Percentiles rank a stretch among this genome's conserved stretches.
phyloP scores from a whole-genome alignment of 805 yeast genomes.

The Hanseniaspora opuntiae region DNA sequence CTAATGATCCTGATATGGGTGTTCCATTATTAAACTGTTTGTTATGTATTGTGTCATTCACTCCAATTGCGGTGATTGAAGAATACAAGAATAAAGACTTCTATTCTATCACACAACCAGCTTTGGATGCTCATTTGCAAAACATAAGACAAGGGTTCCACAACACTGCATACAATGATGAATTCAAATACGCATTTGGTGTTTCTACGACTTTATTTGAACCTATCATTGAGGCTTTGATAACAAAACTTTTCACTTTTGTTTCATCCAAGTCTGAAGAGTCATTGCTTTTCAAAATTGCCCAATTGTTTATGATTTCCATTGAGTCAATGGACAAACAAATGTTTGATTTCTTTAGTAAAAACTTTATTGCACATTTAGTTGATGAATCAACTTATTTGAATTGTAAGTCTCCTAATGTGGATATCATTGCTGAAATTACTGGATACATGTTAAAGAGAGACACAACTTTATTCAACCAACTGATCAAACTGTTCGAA shows the following conservation, averaged over 20 bases:
- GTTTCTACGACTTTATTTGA: constrained; percentile 65
- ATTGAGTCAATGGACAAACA: constrained; percentile 50
- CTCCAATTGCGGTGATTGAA: constrained; percentile 54
- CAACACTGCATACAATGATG: constrained; percentile 29
- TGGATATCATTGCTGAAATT: constrained; percentile 56
- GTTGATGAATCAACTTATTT: constrained; percentile 42
- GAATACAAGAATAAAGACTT: constrained; percentile 26
- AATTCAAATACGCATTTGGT: constrained; percentile 43
- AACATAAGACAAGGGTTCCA: constrained; percentile 31
- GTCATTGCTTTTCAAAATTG: constrained; percentile 27
- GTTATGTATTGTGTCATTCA: constrained; percentile 53
- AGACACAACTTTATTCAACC: constrained; percentile 25
- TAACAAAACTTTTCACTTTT: constrained; percentile 46
- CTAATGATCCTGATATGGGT: constrained; percentile 70
- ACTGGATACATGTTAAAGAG: constrained; percentile 60
- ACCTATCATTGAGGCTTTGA: constrained; percentile 41
- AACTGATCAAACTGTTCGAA: constrained; percentile 16
- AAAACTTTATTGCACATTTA: constrained; percentile 23
- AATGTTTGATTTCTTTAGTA: constrained; percentile 34
- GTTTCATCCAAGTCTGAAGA: constrained; percentile 40
- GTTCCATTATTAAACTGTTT: constrained; percentile 54
- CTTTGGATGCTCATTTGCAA: constrained; percentile 46
- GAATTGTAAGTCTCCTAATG: constrained; percentile 43
- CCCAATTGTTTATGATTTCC: constrained; percentile 35
- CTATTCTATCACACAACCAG: constrained; percentile 30